A percentile compares a stretch with the other conserved stretches of the same genome.
Conservation (phyloP, 768 basidiomycete species). For the Collybiopsis luxurians region DNA sequence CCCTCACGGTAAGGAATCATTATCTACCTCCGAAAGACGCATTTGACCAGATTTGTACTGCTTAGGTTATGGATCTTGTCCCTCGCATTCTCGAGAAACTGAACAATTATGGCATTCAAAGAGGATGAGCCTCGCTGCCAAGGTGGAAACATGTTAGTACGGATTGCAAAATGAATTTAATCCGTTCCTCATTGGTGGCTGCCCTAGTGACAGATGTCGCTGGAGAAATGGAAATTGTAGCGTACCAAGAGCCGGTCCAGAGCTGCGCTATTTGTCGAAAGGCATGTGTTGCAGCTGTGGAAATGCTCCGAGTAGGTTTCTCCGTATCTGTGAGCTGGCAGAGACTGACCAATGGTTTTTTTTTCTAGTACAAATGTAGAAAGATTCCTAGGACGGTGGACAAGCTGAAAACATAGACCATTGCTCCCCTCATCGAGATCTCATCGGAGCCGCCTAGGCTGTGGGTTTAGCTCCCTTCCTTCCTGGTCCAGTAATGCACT, state of each 20-base stretch:
- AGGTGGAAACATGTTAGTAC: slow-evolving; percentile 53
- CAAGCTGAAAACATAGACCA: slow-evolving; percentile 27
- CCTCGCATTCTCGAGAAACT: slow-evolving; percentile 45
- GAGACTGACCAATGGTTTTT: background rate
- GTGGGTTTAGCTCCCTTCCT: too few species aligned
- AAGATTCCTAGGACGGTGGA: slow-evolving; percentile 51
- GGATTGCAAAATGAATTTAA: background rate
- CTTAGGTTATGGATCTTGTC: slow-evolving; percentile 58
- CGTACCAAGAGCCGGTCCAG: slow-evolving; percentile 32
- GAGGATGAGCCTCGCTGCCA: slow-evolving; percentile 40
- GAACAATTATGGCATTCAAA: slow-evolving; percentile 48
- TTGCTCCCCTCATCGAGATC: background rate
- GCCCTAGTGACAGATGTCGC: slow-evolving; percentile 60
- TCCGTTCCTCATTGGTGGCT: background rate
- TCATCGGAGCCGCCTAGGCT: too few species aligned
- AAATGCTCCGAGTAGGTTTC: slow-evolving; percentile 61
- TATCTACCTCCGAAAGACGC: background rate
- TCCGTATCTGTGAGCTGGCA: background rate
- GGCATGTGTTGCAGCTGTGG: slow-evolving; percentile 61
- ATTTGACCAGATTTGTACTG: background rate
- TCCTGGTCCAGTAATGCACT: too few species aligned
- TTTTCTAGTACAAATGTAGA: slow-evolving; percentile 59
- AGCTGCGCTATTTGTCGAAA: slow-evolving; percentile 54
- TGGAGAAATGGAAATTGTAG: slow-evolving; percentile 60
- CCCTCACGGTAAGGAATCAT: slow-evolving; percentile 57